Conservation (phyloP, 108 stramenopile species). For the Cyclotella choctawhatcheeana region DNA sequence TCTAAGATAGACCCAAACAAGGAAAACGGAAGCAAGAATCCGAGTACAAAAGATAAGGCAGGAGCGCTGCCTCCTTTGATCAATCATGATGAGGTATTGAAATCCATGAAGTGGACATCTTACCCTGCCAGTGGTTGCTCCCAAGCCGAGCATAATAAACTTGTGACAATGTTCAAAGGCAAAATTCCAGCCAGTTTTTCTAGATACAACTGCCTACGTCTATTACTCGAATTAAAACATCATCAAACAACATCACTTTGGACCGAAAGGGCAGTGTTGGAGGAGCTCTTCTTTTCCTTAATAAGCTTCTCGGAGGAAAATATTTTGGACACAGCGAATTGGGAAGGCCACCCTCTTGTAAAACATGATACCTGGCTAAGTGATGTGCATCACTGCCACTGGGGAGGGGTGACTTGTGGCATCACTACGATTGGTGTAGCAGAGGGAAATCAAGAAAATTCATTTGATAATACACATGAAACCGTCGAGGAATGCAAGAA, state of each 20-base stretch:
- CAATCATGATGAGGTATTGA: neutral
- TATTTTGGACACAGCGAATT: neutral
- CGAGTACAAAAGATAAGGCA: neutral
- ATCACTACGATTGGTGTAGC: conserved; percentile 13
- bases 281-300: conserved; percentile 21
- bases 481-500: neutral
- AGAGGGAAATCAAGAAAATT: neutral
- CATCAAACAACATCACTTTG: conserved; percentile 8
- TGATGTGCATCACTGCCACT: conserved; percentile 1
- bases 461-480: neutral
- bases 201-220: neutral
- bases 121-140: neutral
- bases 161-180: neutral
- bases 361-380: conserved; percentile 6
- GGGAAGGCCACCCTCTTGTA: neutral
- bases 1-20: neutral
- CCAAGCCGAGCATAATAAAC: neutral
- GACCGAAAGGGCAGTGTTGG: conserved; percentile 16
- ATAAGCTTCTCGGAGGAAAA: neutral
- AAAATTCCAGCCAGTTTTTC: neutral
- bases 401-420: conserved; percentile 24
- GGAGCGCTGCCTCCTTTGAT: neutral
- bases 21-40: neutral
- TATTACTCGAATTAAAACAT: neutral
- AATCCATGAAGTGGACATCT: neutral